Conservation (phyloP, 805 yeast species). For the Tetrapisispora nanseiensis region DNA sequence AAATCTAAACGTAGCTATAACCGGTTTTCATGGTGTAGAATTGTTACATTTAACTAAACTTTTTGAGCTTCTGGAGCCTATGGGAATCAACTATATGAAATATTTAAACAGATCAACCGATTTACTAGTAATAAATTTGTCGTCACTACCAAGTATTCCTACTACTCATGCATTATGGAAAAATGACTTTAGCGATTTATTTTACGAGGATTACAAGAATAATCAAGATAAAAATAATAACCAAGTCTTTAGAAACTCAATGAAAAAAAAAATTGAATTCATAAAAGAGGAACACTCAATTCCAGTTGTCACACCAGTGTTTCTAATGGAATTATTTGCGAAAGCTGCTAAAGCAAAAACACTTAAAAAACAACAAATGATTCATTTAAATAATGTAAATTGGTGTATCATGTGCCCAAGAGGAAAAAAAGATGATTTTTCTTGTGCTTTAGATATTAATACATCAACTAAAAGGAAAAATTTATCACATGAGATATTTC, state of each 20-base stretch:
- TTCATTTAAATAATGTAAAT: slow-evolving; percentile 20
- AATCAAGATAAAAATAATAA: slow-evolving; percentile 11
- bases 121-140: slow-evolving; percentile 22
- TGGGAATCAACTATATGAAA: slow-evolving; percentile 20
- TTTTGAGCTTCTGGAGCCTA: slow-evolving; percentile 39
- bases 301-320: slow-evolving; percentile 27
- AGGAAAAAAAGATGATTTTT: slow-evolving; percentile 17
- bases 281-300: slow-evolving; percentile 23
- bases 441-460: slow-evolving; percentile 8
- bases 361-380: slow-evolving; percentile 1
- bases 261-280: slow-evolving; percentile 28
- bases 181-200: slow-evolving; percentile 23
- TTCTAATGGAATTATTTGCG: slow-evolving; percentile 20
- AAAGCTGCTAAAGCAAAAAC: slow-evolving; percentile 5
- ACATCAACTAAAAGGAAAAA: neutral
- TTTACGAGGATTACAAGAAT: slow-evolving; percentile 7
- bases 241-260: slow-evolving; percentile 24
- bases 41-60: slow-evolving; percentile 59
- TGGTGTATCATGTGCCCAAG: slow-evolving; percentile 30
- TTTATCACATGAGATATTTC: slow-evolving; percentile 1
- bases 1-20: slow-evolving; percentile 36
- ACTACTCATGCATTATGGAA: slow-evolving; percentile 21
- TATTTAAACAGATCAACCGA: slow-evolving; percentile 25
- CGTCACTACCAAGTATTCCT: slow-evolving; percentile 22
- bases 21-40: slow-evolving; percentile 76